phyloP scores from a whole-genome alignment of 495 filamentous ascomycete genomes.

The Aspergillus funiculosus region DNA sequence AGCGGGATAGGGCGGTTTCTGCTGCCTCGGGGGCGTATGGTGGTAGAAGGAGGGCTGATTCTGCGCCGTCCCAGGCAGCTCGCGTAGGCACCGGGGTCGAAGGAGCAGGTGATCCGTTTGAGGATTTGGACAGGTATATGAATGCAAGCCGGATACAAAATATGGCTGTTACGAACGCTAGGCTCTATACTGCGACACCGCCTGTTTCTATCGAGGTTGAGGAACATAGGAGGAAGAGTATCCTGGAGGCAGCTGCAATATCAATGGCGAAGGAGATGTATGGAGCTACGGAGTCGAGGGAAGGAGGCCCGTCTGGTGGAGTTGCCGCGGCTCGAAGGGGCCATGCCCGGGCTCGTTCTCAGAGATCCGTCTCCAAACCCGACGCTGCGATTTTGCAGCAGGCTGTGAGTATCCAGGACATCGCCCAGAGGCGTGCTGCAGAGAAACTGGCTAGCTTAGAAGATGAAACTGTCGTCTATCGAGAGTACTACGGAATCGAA shows the following conservation, averaged over 20 bases:
- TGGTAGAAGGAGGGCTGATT: slow-evolving; percentile 59
- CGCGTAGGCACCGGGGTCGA: slow-evolving; percentile 66
- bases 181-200: slow-evolving; percentile 71
- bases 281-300: slow-evolving; percentile 49
- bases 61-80: slow-evolving; percentile 53
- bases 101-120: slow-evolving; percentile 18
- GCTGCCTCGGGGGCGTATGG: slow-evolving; percentile 67
- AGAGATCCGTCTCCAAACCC: slow-evolving; percentile 31
- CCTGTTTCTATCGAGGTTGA: slow-evolving; percentile 66
- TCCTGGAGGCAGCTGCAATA: slow-evolving; percentile 71
- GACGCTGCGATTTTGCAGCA: slow-evolving; percentile 29
- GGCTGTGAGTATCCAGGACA: slow-evolving; percentile 67
- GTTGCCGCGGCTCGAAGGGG: slow-evolving; percentile 36
- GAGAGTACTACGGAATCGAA: slow-evolving; percentile 66
- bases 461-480: slow-evolving; percentile 61
- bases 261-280: slow-evolving; percentile 89
- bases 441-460: slow-evolving; percentile 77
- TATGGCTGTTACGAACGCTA: slow-evolving; percentile 44
- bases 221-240: slow-evolving; percentile 63
- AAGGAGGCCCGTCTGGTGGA: slow-evolving; percentile 17
- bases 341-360: slow-evolving; percentile 33
- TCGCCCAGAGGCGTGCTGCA: slow-evolving; percentile 75
- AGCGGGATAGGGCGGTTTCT: slow-evolving; percentile 53
- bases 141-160: slow-evolving; percentile 55
- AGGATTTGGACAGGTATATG: slow-evolving; percentile 38